These are phyloP conservation scores for Fusarium armeniacum DNA, from an alignment of 2,329 filamentous ascomycete genomes.

Conservation along the genomic window DNA sequence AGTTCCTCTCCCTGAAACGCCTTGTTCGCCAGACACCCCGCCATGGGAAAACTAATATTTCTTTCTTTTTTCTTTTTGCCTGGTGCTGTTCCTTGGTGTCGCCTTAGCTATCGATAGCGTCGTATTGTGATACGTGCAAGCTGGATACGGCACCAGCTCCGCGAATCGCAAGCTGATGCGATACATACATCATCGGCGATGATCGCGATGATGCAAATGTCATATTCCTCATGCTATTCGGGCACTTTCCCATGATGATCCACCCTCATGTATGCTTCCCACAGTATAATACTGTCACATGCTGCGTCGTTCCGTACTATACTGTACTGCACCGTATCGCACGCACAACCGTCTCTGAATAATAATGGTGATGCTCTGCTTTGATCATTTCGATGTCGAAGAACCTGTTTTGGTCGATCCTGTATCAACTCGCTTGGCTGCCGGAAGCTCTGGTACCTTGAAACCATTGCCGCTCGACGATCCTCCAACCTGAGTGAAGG, in stretches of 20 bases:
- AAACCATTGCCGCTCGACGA: conserved; percentile 73
- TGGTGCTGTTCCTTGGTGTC: conserved; percentile 15
- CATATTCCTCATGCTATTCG: conserved; percentile 28
- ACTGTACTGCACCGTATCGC: conserved; percentile 1
- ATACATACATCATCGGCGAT: conserved; percentile 27
- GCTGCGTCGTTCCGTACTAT: neutral
- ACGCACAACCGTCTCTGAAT: neutral
- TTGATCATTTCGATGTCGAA: conserved; percentile 45
- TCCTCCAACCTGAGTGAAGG: conserved; percentile 86
- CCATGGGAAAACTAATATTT: neutral
- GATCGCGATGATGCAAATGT: conserved; percentile 42
- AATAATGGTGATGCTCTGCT: conserved; percentile 5
- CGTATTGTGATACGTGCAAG: conserved; percentile 7
- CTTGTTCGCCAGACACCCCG: conserved; percentile 44
- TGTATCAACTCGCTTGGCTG: conserved; percentile 75
- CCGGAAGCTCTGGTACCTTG: conserved; percentile 83
- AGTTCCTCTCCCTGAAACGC: conserved; percentile 40
- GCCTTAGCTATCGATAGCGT: conserved; percentile 3
- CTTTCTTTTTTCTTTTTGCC: neutral
- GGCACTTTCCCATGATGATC: conserved; percentile 37
- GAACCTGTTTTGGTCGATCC: conserved; percentile 56
- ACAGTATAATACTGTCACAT: neutral
- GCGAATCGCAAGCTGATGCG: conserved; percentile 9
- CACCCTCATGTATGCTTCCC: neutral
- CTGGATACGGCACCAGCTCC: conserved; percentile 8